These are phyloP conservation scores for Clavispora asparagi DNA, from an alignment of 805 yeast genomes.

Conservation along the genomic window DNA sequence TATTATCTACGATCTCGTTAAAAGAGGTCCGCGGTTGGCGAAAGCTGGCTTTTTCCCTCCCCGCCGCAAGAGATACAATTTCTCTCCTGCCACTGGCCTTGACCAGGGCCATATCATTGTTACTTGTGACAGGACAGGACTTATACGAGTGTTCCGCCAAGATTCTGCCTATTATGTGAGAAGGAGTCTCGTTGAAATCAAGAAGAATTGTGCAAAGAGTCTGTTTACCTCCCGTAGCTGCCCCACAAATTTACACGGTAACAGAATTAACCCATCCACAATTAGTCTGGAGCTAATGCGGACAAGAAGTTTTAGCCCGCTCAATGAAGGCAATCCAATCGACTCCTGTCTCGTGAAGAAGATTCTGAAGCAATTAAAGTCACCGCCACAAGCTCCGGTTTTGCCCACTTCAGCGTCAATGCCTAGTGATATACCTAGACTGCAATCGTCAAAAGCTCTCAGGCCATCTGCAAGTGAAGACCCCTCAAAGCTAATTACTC, in stretches of 20 bases:
- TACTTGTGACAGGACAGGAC: conserved; percentile 70
- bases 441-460: neutral
- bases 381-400: neutral
- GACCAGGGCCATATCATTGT: conserved; percentile 52
- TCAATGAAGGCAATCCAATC: neutral
- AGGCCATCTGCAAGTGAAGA: neutral
- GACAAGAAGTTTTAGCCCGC: neutral
- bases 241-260: neutral
- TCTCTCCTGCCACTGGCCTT: conserved; percentile 2
- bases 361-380: neutral
- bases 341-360: neutral
- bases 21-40: conserved; percentile 15
- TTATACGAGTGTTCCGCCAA: conserved; percentile 72
- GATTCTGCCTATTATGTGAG: conserved; percentile 55
- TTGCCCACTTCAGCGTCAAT: neutral
- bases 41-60: conserved; percentile 3
- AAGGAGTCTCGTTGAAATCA: conserved; percentile 16
- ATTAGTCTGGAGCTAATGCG: neutral
- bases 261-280: neutral
- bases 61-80: neutral
- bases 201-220: conserved; percentile 3
- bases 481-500: neutral
- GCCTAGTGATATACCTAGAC: neutral
- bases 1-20: conserved; percentile 60
- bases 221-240: neutral